A percentile compares a stretch with the other conserved stretches of the same genome.
These are phyloP conservation scores for Pseudomassariella vexata DNA, from an alignment of 2,329 filamentous ascomycete species.

Conservation along the genomic window DNA sequence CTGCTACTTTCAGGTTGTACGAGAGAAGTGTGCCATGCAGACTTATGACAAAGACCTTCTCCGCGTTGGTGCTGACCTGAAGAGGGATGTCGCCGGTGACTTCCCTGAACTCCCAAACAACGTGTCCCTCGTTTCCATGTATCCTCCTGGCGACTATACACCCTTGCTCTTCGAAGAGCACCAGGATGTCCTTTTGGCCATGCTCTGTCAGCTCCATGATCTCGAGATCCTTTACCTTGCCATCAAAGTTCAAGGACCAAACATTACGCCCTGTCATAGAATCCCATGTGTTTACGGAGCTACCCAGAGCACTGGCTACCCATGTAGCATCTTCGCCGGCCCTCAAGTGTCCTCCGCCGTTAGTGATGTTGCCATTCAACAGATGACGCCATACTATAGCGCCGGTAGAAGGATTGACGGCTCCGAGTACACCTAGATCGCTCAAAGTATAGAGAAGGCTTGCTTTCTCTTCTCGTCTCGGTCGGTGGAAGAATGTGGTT, in stretches of 20 bases:
- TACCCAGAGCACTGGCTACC: slow-evolving; percentile 67
- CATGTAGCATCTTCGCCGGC: slow-evolving; percentile 76
- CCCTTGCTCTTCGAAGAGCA: slow-evolving; percentile 55
- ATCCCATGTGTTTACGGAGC: slow-evolving; percentile 73
- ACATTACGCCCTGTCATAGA: slow-evolving; percentile 71
- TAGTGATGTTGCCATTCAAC: slow-evolving; percentile 46
- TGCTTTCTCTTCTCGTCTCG: slow-evolving; percentile 73
- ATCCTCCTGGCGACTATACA: slow-evolving; percentile 62
- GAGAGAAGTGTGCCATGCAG: slow-evolving; percentile 65
- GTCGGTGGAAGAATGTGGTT: slow-evolving; percentile 92
- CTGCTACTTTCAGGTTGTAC: slow-evolving; percentile 70
- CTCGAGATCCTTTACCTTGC: slow-evolving; percentile 63
- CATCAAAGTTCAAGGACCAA: slow-evolving; percentile 64
- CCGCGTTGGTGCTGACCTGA: slow-evolving; percentile 64
- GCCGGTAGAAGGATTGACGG: slow-evolving; percentile 83
- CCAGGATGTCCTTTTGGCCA: slow-evolving; percentile 62
- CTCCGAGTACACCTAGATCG: slow-evolving; percentile 76
- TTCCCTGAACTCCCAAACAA: slow-evolving; percentile 75
- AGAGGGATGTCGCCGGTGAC: slow-evolving; percentile 64
- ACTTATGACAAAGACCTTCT: slow-evolving; percentile 71
- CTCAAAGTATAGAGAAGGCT: slow-evolving; percentile 89
- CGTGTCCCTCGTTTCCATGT: slow-evolving; percentile 63
- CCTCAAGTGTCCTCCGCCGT: slow-evolving; percentile 50
- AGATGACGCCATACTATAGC: slow-evolving; percentile 81
- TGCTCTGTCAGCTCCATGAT: slow-evolving; percentile 65